A percentile compares a stretch with the other conserved stretches of the same genome.
These are phyloP conservation scores for Naegleria gruberi DNA, from an alignment of 208 protist genomes.

Conservation along the genomic window DNA sequence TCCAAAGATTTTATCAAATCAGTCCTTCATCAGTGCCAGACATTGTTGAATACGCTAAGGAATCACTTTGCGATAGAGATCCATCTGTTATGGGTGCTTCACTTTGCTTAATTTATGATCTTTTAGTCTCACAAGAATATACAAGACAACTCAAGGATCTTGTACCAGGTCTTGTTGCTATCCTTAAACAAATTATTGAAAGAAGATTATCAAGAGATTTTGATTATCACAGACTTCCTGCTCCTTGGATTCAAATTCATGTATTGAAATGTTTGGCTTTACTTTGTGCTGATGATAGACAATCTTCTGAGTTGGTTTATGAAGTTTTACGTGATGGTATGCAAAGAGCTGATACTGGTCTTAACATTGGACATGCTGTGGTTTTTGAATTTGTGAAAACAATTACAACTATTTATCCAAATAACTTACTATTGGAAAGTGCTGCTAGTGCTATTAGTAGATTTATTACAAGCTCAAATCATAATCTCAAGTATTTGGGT, in stretches of 20 bases:
- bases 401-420: constrained; percentile 72
- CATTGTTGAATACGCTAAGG: constrained; percentile 50
- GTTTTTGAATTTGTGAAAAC: constrained; percentile 71
- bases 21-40: constrained; percentile 36
- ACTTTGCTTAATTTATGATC: constrained; percentile 66
- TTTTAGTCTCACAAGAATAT: neutral
- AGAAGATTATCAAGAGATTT: constrained; percentile 72
- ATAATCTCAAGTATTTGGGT: constrained; percentile 87
- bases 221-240: constrained; percentile 88
- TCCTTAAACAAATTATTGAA: constrained; percentile 84
- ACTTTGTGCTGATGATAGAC: constrained; percentile 54
- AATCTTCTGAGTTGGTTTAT: constrained; percentile 53
- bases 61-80: constrained; percentile 81
- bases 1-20: constrained; percentile 70
- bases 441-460: constrained; percentile 56
- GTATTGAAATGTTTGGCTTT: constrained; percentile 69
- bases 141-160: constrained; percentile 48
- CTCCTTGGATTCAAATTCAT: constrained; percentile 92
- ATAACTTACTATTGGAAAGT: constrained; percentile 62
- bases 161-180: constrained; percentile 70
- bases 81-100: constrained; percentile 87
- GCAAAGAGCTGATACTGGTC: constrained; percentile 67
- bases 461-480: constrained; percentile 64
- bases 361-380: constrained; percentile 75
- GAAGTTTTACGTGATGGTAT: constrained; percentile 68